A percentile compares a stretch with the other conserved stretches of the same genome.
Conservation (phyloP, 1,284 basidiomycete species). For the Trametes polyzona region DNA sequence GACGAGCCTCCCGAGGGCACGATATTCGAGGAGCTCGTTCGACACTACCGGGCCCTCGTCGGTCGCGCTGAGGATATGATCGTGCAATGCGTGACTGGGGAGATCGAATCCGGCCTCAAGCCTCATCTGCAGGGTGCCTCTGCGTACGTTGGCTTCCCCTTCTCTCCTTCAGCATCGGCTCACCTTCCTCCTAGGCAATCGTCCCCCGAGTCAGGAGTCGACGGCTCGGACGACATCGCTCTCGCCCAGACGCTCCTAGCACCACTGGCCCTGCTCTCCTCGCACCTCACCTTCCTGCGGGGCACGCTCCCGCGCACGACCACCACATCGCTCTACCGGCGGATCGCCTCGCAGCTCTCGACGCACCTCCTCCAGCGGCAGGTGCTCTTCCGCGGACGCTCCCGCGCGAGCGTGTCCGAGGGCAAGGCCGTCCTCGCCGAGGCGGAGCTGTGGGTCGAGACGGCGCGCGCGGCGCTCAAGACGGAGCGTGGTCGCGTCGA, state of each 20-base stretch:
- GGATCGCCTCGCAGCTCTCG: constrained; percentile 65
- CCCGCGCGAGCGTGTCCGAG: constrained; percentile 55
- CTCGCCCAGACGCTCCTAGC: constrained; percentile 71
- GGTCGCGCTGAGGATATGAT: constrained; percentile 85
- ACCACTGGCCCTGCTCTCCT: constrained; percentile 73
- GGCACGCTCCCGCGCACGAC: constrained; percentile 59
- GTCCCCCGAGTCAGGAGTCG: constrained; percentile 17
- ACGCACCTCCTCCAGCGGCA: constrained; percentile 83
- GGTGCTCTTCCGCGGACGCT: constrained; percentile 75
- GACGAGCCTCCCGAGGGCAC: constrained; percentile 57
- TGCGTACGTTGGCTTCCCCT: constrained; percentile 13
- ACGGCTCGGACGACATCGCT: constrained; percentile 46
- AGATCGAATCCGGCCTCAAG: constrained; percentile 77
- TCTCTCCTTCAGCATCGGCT: neutral
- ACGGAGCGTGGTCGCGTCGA: constrained; percentile 38
- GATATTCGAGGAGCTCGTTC: constrained; percentile 77
- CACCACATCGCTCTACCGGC: constrained; percentile 68
- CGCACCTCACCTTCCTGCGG: constrained; percentile 70
- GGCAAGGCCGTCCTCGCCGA: constrained; percentile 66
- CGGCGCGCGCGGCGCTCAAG: constrained; percentile 62
- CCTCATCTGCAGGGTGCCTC: constrained; percentile 48
- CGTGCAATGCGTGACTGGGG: constrained; percentile 76
- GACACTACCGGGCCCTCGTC: constrained; percentile 63
- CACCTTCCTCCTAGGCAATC: constrained; percentile 27
- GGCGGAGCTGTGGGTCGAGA: constrained; percentile 79